Base-by-base conservation (phyloP, 2,329 filamentous ascomycete species). In the Fusarium praegraminearum region DNA sequence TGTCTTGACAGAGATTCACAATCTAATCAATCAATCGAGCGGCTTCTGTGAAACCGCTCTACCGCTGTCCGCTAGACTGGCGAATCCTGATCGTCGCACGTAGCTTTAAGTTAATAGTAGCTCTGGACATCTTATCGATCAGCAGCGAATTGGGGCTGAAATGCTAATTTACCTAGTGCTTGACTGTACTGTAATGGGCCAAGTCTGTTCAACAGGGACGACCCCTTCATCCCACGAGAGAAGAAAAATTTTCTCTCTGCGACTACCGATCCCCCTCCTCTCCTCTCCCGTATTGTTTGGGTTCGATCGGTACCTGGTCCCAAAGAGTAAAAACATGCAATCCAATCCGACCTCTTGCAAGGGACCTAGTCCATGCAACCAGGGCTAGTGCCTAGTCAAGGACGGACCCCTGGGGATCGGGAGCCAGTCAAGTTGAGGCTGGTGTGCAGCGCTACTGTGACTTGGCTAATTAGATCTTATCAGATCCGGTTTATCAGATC, bases 401-500 rank as follows among this genome's bases (percentile, higher is more conserved):
- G 57, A 64, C 62, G 67, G 50, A 26, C 45, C 32, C 35, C 50
- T 70, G 43, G 55, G 46, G 43, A 69, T 61, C 63, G 67, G 67
- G 67, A 70, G 70, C 67, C 67, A 70, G 67, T 70, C 63, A 70
- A 62, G 67, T 70, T 43, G 46, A 63, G 67, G 43, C 47, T 69
- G 67, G 63, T 65, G 64, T 33, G 53, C 44, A 61, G 49, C 68
- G 68, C 68, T 71, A 71, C 68, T 71, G 56, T 58, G 58, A 56
- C 44, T 64, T 57, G 61, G 62, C 62, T 70, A 65, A 64, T 73
- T 73, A 73, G 75, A 80, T 81, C 77, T 81, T 81, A 80, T 81
- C 78, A 75, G 78, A 80, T 80, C 77, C 78, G 73, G 76, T 83
- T 85, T 85, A 86, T 85, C 84, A 83, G 84, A 86, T 86, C 78